These are phyloP conservation scores for Dimocarpus longan DNA, from an alignment of 345 rosid species.

Conservation along the genomic window DNA sequence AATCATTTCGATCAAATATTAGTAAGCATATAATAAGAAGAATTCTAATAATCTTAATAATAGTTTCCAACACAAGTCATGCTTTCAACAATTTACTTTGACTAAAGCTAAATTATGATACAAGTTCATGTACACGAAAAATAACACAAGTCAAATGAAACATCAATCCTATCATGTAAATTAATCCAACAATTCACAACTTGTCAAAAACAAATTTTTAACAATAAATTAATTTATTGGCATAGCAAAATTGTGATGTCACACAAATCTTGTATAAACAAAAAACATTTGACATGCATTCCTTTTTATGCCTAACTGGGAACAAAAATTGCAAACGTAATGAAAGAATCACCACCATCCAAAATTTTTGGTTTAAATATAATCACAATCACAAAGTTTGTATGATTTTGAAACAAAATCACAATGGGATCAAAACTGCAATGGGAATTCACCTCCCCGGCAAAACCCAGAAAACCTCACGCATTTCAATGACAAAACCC, in stretches of 20 bases:
- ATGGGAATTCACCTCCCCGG: constrained; percentile 35
- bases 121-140: too few relatives aligned
- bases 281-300: neutral
- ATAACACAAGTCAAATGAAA: too few relatives aligned
- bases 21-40: too few relatives aligned
- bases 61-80: too few relatives aligned
- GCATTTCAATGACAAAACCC: constrained; percentile 30
- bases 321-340: constrained; percentile 27
- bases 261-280: neutral
- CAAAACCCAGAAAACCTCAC: constrained; percentile 36
- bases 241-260: neutral
- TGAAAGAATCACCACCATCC: constrained; percentile 54
- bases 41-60: too few relatives aligned
- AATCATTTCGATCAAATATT: too few relatives aligned
- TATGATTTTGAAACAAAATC: constrained; percentile 18
- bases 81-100: too few relatives aligned
- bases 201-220: too few relatives aligned
- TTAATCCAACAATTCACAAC: too few relatives aligned
- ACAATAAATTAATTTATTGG: too few relatives aligned
- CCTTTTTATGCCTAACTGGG: neutral
- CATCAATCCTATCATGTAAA: too few relatives aligned
- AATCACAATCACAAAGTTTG: constrained; percentile 28
- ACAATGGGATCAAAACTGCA: constrained; percentile 58
- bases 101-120: too few relatives aligned
- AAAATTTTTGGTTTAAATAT: constrained; percentile 35